phyloP scores from a whole-genome alignment of 345 rosid species.

The Combretum micranthum region DNA sequence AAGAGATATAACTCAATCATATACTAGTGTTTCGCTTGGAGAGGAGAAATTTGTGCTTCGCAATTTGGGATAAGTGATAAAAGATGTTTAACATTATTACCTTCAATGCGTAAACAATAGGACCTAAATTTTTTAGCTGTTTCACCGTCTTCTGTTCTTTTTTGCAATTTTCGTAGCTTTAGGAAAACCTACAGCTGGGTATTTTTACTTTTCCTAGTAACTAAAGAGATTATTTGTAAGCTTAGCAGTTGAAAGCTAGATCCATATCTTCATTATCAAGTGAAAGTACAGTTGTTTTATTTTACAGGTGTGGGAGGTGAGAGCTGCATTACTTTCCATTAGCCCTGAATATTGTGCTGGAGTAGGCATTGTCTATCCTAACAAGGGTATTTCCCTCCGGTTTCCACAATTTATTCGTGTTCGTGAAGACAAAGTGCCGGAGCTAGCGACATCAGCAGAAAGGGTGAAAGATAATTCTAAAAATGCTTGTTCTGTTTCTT shows the following conservation, averaged over 20 bases:
- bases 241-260: background rate
- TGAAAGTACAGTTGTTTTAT: background rate
- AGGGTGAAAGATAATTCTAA: slow-evolving; percentile 41
- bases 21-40: too few species aligned
- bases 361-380: slow-evolving; percentile 65
- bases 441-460: slow-evolving; percentile 73
- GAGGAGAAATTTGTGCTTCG: too few species aligned
- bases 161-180: background rate
- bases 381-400: slow-evolving; percentile 86
- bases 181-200: too few species aligned
- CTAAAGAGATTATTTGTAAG: too few species aligned
- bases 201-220: too few species aligned
- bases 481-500: slow-evolving; percentile 2
- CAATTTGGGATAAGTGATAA: too few species aligned
- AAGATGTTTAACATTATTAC: too few species aligned
- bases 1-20: too few species aligned
- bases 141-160: too few species aligned
- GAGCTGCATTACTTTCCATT: slow-evolving; percentile 90
- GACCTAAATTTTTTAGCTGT: too few species aligned
- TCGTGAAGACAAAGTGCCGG: slow-evolving; percentile 78
- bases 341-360: slow-evolving; percentile 95
- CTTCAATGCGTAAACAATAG: too few species aligned
- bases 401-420: slow-evolving; percentile 83
- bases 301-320: slow-evolving; percentile 93
- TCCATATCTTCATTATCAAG: background rate